phyloP scores from a whole-genome alignment of 2,329 filamentous ascomycete species.

The Trichoderma brevicompactum region DNA sequence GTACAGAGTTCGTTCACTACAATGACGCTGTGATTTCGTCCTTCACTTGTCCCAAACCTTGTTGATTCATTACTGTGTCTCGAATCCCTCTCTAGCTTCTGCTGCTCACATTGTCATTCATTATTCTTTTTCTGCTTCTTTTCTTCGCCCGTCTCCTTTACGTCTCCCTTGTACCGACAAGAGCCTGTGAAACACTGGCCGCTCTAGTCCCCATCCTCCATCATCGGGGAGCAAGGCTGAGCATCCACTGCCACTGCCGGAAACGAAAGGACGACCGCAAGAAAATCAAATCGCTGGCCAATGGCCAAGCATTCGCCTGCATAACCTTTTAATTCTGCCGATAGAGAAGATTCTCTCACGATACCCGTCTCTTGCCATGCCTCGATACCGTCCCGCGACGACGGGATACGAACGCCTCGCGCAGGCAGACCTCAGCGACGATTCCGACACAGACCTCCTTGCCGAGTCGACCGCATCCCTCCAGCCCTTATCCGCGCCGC shows the following conservation, averaged over 20 bases:
- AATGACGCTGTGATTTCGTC: slow-evolving; percentile 15
- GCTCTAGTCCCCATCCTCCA: not conserved
- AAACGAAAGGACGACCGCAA: not conserved
- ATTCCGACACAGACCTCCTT: slow-evolving; percentile 68
- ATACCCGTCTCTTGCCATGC: slow-evolving; percentile 53
- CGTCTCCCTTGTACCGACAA: not conserved
- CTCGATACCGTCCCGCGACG: slow-evolving; percentile 69
- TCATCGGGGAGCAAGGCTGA: slow-evolving; percentile 6
- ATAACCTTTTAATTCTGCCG: not conserved
- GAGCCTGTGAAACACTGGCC: slow-evolving; percentile 9
- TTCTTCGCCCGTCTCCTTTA: not conserved
- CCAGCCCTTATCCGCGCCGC: slow-evolving; percentile 61
- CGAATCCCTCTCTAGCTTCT: not conserved
- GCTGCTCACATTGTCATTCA: not conserved
- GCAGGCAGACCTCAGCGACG: slow-evolving; percentile 77
- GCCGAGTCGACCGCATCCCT: slow-evolving; percentile 59
- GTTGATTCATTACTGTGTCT: not conserved
- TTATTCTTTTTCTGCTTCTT: not conserved
- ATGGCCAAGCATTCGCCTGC: not conserved
- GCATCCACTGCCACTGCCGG: not conserved
- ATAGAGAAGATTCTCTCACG: not conserved
- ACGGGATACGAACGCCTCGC: slow-evolving; percentile 86
- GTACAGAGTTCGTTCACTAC: not conserved
- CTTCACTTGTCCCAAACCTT: slow-evolving; percentile 6
- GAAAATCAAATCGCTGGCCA: not conserved